Conservation (phyloP, 176 grass and related monocot genomes). For the Rhynchospora pubera region DNA sequence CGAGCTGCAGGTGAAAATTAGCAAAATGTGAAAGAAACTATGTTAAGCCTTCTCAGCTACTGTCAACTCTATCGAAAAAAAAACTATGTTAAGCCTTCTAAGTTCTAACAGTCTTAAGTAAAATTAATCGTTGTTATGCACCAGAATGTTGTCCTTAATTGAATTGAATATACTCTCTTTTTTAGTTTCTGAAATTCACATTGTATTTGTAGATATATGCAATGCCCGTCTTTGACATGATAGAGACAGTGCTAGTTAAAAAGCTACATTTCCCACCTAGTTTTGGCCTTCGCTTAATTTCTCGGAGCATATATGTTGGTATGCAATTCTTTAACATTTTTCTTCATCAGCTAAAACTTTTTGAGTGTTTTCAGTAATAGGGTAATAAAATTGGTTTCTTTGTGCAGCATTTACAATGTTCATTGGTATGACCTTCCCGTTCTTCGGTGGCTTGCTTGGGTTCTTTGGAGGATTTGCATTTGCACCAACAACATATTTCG, state of each 20-base stretch:
- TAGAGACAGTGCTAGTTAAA: conserved; percentile 82
- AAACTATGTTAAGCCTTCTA: not conserved
- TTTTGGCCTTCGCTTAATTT: conserved; percentile 48
- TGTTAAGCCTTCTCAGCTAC: not conserved
- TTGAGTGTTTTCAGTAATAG: not conserved
- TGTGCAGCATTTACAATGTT: conserved; percentile 90
- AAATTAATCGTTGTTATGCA: not conserved
- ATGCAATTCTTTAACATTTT: conserved; percentile 1
- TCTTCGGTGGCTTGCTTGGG: conserved; percentile 67
- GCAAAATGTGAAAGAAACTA: not conserved
- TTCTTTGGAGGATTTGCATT: conserved; percentile 90
- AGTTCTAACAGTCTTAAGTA: not conserved
- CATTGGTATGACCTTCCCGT: conserved; percentile 75
- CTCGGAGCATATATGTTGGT: conserved; percentile 68
- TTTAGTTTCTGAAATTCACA: not conserved
- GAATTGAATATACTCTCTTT: not conserved
- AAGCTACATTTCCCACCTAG: conserved; percentile 54
- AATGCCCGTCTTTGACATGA: conserved; percentile 95
- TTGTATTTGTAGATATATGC: conserved; percentile 53
- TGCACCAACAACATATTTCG: conserved; percentile 82
- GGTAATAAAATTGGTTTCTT: conserved; percentile 1
- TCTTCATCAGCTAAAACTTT: not conserved
- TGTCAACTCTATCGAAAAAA: too few species aligned
- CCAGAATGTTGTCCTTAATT: not conserved
- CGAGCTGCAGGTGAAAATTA: not conserved